Conservation (phyloP, 2,329 filamentous ascomycete genomes). For the Colletotrichum incanum region DNA sequence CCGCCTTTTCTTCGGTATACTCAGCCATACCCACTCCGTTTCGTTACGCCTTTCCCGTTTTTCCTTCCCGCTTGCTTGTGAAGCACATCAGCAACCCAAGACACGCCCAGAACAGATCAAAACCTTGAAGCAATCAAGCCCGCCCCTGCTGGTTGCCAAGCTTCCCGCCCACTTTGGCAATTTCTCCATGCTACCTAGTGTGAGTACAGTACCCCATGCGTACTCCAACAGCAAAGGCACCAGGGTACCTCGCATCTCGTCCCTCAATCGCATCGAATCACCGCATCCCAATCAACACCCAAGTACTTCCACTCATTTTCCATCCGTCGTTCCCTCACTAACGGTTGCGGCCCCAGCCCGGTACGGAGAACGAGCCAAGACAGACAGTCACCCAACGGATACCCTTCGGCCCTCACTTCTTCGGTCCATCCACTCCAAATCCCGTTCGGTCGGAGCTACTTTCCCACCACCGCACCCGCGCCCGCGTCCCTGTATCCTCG, state of each 20-base stretch:
- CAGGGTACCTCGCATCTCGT: not conserved
- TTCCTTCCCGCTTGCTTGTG: not conserved
- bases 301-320: not conserved
- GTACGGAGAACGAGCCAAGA: slow-evolving; percentile 30
- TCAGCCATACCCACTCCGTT: slow-evolving; percentile 5
- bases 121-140: slow-evolving; percentile 4
- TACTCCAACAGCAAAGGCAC: not conserved
- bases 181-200: too few species aligned
- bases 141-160: slow-evolving; percentile 27
- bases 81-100: slow-evolving; percentile 19
- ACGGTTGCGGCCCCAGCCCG: slow-evolving; percentile 25
- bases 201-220: too few species aligned
- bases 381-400: slow-evolving; percentile 24
- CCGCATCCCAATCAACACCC: not conserved
- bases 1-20: slow-evolving; percentile 6
- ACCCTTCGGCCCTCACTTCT: slow-evolving; percentile 41
- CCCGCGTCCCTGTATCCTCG: slow-evolving; percentile 15
- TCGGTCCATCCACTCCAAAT: slow-evolving; percentile 35
- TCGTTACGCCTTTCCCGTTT: slow-evolving; percentile 14
- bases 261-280: slow-evolving; percentile 1
- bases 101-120: not conserved
- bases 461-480: slow-evolving; percentile 22
- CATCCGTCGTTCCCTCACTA: slow-evolving; percentile 18
- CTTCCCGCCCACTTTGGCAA: slow-evolving; percentile 13
- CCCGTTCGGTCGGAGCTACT: slow-evolving; percentile 42